phyloP scores from a whole-genome alignment of 2,329 filamentous ascomycete species.

The Cercospora sesami region DNA sequence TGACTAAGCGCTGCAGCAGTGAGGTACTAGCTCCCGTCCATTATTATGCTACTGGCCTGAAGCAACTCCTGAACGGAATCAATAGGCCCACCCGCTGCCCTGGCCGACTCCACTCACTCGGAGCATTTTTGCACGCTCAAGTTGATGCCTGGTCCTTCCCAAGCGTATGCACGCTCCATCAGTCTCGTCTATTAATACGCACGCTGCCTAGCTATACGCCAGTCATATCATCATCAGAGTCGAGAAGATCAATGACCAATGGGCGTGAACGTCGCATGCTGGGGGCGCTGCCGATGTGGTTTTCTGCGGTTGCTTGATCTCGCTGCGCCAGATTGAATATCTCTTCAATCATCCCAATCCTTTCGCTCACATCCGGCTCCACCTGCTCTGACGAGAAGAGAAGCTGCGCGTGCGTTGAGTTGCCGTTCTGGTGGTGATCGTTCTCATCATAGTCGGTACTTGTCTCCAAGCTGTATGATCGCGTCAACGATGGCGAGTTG shows the following conservation, averaged over 20 bases:
- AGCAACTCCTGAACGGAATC: background rate
- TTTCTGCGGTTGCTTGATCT: background rate
- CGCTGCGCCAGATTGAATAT: background rate
- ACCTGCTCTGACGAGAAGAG: background rate
- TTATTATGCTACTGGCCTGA: background rate
- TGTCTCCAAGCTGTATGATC: background rate
- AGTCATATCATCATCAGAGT: background rate
- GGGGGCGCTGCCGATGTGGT: background rate
- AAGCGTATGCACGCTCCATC: background rate
- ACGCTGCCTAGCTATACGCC: background rate
- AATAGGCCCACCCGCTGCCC: background rate
- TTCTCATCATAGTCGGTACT: background rate
- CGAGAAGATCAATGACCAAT: background rate
- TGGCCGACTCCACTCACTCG: background rate
- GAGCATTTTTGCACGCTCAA: background rate
- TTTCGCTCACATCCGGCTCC: background rate
- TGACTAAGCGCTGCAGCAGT: background rate
- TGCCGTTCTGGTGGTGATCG: background rate
- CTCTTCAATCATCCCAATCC: background rate
- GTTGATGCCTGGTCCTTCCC: background rate
- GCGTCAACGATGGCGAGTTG: background rate
- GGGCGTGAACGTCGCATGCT: background rate
- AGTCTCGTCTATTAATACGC: background rate
- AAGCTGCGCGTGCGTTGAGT: background rate
- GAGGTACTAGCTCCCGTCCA: background rate